Conservation (phyloP, 2,329 filamentous ascomycete genomes). For the Ploettnerulaceae sp. region DNA sequence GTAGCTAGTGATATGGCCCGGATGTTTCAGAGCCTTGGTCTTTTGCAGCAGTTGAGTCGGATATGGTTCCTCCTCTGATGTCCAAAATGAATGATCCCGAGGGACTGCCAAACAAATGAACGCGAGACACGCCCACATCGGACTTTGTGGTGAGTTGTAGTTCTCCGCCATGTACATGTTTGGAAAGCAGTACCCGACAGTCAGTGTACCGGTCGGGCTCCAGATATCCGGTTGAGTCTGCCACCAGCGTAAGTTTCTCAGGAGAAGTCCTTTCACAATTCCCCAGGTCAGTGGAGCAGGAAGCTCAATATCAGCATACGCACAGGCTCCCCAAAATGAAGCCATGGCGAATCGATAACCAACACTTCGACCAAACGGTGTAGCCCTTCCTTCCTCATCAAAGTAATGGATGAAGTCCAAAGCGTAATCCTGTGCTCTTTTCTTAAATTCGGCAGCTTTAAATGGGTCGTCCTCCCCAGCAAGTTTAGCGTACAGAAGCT, state of each 20-base stretch:
- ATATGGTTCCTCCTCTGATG: slow-evolving; percentile 57
- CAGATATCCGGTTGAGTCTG: slow-evolving; percentile 70
- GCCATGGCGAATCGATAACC: slow-evolving; percentile 83
- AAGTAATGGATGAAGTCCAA: slow-evolving; percentile 73
- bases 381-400: slow-evolving; percentile 63
- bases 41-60: slow-evolving; percentile 51
- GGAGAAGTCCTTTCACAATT: slow-evolving; percentile 69
- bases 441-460: slow-evolving; percentile 64
- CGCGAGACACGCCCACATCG: slow-evolving; percentile 73
- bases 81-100: slow-evolving; percentile 70
- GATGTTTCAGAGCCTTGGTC: slow-evolving; percentile 59
- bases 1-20: slow-evolving; percentile 67
- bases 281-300: slow-evolving; percentile 71
- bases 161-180: slow-evolving; percentile 80
- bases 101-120: slow-evolving; percentile 71
- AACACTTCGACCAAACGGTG: slow-evolving; percentile 73
- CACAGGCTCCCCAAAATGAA: slow-evolving; percentile 76
- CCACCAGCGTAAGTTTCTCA: slow-evolving; percentile 77
- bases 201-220: slow-evolving; percentile 68
- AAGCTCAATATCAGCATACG: slow-evolving; percentile 69
- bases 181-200: slow-evolving; percentile 70
- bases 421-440: slow-evolving; percentile 60
- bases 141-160: slow-evolving; percentile 70
- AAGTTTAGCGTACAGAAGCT: slow-evolving; percentile 70
- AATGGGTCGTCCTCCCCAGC: slow-evolving; percentile 61